phyloP scores from a whole-genome alignment of 2,329 filamentous ascomycete genomes.

The Myotisia sp. region DNA sequence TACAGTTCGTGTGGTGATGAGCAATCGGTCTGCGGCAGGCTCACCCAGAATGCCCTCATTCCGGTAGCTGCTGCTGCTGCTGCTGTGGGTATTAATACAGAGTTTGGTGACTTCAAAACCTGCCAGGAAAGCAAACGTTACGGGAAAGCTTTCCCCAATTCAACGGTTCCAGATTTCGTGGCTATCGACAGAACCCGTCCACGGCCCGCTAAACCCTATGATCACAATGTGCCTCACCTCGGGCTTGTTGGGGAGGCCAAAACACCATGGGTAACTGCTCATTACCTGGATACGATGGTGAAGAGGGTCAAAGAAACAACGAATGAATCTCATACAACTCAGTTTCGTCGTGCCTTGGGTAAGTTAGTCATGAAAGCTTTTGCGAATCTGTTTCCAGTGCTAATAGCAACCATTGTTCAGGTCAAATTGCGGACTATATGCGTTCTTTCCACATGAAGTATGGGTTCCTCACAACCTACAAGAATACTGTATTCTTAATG shows the following conservation, averaged over 20 bases:
- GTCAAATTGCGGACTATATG: constrained; percentile 11
- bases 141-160: too few species aligned
- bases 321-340: not conserved
- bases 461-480: constrained; percentile 10
- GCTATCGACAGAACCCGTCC: not conserved
- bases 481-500: constrained; percentile 9
- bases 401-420: constrained; percentile 1
- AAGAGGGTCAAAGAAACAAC: not conserved
- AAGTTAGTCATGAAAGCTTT: not conserved
- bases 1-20: constrained; percentile 9
- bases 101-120: constrained; percentile 9
- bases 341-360: constrained; percentile 4
- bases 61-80: constrained; percentile 7
- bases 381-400: not conserved
- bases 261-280: constrained; percentile 9
- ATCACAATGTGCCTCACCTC: not conserved
- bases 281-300: not conserved
- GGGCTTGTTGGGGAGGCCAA: constrained; percentile 10
- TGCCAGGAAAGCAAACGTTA: constrained; percentile 4
- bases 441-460: constrained; percentile 8
- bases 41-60: constrained; percentile 7
- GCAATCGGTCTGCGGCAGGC: constrained; percentile 9
- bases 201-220: not conserved
- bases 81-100: not conserved
- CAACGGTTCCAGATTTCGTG: constrained; percentile 6